Evolutionary conservation across 495 filamentous ascomycete genomes (phyloP).

Genomic region (Aspergillus incahuasiensis): DNA sequence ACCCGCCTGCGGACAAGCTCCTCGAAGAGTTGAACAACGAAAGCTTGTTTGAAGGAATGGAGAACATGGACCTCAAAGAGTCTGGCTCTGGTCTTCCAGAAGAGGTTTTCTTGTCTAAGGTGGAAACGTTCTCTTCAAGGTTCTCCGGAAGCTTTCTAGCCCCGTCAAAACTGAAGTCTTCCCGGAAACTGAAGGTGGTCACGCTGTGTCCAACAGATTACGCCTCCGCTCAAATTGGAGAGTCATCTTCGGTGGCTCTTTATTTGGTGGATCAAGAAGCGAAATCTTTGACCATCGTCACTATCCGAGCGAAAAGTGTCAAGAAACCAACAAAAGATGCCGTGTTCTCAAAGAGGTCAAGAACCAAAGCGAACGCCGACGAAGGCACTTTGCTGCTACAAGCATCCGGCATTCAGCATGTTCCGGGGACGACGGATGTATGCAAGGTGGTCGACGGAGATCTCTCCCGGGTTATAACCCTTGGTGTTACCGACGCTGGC

Average conservation of each 20-base stretch:
- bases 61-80: slow-evolving; percentile 67
- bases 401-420: slow-evolving; percentile 37
- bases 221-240: slow-evolving; percentile 23
- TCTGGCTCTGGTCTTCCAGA: slow-evolving; percentile 64
- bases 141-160: slow-evolving; percentile 54
- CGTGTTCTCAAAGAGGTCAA: slow-evolving; percentile 27
- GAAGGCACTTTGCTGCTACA: slow-evolving; percentile 37
- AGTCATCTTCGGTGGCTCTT: slow-evolving; percentile 50
- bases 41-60: slow-evolving; percentile 62
- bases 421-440: slow-evolving; percentile 62
- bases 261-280: slow-evolving; percentile 66
- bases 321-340: slow-evolving; percentile 28
- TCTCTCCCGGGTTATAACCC: slow-evolving; percentile 61
- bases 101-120: slow-evolving; percentile 68
- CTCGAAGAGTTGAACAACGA: slow-evolving; percentile 65
- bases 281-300: slow-evolving; percentile 62
- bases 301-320: slow-evolving; percentile 45
- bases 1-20: slow-evolving; percentile 65
- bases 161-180: slow-evolving; percentile 41
- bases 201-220: slow-evolving; percentile 56
- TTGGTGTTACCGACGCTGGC: slow-evolving; percentile 60
- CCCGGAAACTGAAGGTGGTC: slow-evolving; percentile 54
- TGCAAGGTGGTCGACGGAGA: slow-evolving; percentile 68
- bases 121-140: slow-evolving; percentile 64
- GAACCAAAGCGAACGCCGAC: slow-evolving; percentile 16